A percentile compares a stretch with the other conserved stretches of the same genome.
Evolutionary conservation across 768 basidiomycete genomes (phyloP).

Genomic region (Mycena epipterygia): DNA sequence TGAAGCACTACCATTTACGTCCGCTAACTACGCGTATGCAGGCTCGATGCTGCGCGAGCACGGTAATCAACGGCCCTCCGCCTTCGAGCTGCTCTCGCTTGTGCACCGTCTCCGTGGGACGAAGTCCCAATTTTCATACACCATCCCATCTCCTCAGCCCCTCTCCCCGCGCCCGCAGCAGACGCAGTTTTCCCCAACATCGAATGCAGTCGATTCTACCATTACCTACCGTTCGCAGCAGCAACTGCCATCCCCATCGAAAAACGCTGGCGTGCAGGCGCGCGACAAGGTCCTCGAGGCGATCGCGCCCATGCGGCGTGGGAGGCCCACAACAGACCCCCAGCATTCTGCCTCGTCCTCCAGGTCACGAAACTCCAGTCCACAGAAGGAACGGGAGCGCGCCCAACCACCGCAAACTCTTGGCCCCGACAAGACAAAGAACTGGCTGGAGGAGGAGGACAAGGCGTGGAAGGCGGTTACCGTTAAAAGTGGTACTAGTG

Average conservation of each 20-base stretch:
- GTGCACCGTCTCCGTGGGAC: conserved; percentile 93
- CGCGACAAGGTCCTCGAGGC: conserved; percentile 85
- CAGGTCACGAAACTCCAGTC: conserved; percentile 50
- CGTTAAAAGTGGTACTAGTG: conserved; percentile 41
- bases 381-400: conserved; percentile 45
- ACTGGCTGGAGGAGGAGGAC: conserved; percentile 61
- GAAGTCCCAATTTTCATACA: conserved; percentile 83
- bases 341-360: conserved; percentile 33
- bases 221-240: conserved; percentile 45
- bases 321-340: conserved; percentile 61
- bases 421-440: conserved; percentile 36
- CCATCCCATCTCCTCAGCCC: conserved; percentile 62
- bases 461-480: conserved; percentile 61
- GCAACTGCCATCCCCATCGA: conserved; percentile 43
- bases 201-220: conserved; percentile 46
- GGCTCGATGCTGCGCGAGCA: conserved; percentile 95
- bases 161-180: conserved; percentile 55
- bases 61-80: conserved; percentile 86
- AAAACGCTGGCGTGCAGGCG: conserved; percentile 73
- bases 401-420: conserved; percentile 25
- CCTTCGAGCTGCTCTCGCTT: conserved; percentile 86
- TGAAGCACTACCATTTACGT: conserved; percentile 4
- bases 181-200: conserved; percentile 46
- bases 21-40: conserved; percentile 49
- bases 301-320: conserved; percentile 83